Conservation (phyloP, 2,329 filamentous ascomycete genomes). For the Coniochaeta prunicola region DNA sequence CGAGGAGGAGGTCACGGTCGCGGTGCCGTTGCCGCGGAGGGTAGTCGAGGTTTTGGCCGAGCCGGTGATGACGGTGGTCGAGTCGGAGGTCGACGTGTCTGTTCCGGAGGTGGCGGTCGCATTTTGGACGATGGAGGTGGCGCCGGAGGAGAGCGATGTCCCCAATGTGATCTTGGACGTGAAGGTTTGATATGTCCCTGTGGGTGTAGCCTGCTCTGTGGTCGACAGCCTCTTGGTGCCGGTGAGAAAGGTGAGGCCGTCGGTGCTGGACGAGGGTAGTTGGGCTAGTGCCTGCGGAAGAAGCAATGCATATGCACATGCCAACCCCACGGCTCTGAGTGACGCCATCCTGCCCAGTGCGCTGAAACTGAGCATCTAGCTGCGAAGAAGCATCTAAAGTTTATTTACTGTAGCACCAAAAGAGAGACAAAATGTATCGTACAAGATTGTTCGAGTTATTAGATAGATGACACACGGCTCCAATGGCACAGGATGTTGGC, state of each 20-base stretch:
- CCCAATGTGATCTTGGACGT: slow-evolving; percentile 34
- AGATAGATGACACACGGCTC: neutral
- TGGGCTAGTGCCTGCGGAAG: neutral
- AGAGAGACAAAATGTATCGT: neutral
- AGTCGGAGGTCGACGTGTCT: slow-evolving; percentile 6
- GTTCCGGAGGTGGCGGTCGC: slow-evolving; percentile 22
- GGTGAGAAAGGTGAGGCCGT: slow-evolving; percentile 28
- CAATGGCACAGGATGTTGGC: neutral
- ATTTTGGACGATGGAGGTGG: slow-evolving; percentile 18
- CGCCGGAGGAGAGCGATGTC: slow-evolving; percentile 12
- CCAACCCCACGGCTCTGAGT: neutral
- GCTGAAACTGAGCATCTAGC: neutral
- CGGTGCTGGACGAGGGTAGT: slow-evolving; percentile 16
- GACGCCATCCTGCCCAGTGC: slow-evolving; percentile 1
- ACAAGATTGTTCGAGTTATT: neutral
- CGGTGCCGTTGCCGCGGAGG: slow-evolving; percentile 29
- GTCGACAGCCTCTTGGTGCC: slow-evolving; percentile 19
- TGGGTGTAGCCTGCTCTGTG: slow-evolving; percentile 27
- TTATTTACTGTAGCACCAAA: neutral
- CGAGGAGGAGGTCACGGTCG: slow-evolving; percentile 33
- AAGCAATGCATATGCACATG: neutral
- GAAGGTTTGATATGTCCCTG: slow-evolving; percentile 36
- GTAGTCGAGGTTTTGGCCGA: slow-evolving; percentile 37
- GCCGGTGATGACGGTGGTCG: slow-evolving; percentile 35
- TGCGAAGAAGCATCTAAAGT: neutral